These are phyloP conservation scores for Phytopythium montanum DNA, from an alignment of 352 stramenopile genomes.

Conservation along the genomic window DNA sequence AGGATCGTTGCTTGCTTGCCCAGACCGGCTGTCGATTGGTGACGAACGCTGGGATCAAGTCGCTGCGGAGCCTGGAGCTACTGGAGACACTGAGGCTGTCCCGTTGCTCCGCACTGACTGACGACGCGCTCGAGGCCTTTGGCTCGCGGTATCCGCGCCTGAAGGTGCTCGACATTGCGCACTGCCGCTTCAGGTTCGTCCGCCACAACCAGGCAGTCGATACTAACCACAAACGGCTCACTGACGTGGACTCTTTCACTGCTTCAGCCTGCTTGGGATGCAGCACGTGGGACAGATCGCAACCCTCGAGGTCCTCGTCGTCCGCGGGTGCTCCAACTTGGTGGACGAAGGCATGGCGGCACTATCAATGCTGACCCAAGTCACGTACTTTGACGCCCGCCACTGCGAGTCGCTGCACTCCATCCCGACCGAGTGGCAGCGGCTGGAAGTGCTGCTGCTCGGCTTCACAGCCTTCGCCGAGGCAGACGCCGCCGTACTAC, in stretches of 20 bases:
- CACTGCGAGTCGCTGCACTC: constrained; percentile 58
- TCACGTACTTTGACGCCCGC: constrained; percentile 67
- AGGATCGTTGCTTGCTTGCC: too few relatives aligned
- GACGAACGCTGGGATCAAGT: constrained; percentile 45
- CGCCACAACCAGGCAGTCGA: neutral
- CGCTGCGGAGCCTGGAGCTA: constrained; percentile 32
- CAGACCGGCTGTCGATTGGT: constrained; percentile 2
- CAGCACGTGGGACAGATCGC: constrained; percentile 27
- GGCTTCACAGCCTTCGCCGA: constrained; percentile 60
- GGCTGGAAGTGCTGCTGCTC: constrained; percentile 55
- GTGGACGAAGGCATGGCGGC: constrained; percentile 26
- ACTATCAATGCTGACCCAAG: constrained; percentile 22
- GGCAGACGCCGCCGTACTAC: constrained; percentile 52
- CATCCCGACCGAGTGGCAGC: constrained; percentile 44
- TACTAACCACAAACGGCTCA: neutral
- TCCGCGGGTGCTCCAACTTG: constrained; percentile 41
- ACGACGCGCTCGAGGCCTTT: constrained; percentile 43
- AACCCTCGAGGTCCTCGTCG: constrained; percentile 34
- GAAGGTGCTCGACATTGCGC: constrained; percentile 44
- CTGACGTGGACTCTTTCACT: neutral
- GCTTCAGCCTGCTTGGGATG: constrained; percentile 25
- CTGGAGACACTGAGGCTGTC: constrained; percentile 54
- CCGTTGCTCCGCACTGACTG: constrained; percentile 49
- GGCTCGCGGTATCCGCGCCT: constrained; percentile 33
- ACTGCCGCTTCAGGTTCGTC: constrained; percentile 44